Conservation (phyloP, 2,329 filamentous ascomycete genomes). For the Phoma sp. region DNA sequence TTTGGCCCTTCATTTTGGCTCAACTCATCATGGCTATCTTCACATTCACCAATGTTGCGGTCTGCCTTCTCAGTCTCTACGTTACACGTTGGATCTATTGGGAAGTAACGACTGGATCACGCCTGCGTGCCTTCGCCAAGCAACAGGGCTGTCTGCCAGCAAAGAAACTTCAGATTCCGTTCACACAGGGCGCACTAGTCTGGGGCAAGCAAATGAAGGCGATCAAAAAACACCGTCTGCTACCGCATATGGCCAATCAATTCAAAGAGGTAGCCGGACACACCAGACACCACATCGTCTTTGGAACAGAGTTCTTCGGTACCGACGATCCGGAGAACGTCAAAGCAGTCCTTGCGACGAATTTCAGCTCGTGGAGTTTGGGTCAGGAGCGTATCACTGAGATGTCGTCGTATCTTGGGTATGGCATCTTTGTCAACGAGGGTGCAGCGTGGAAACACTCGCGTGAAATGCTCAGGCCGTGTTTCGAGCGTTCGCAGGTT, state of each 20-base stretch:
- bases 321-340: constrained; percentile 38
- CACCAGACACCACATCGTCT: constrained; percentile 15
- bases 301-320: constrained; percentile 17
- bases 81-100: constrained; percentile 29
- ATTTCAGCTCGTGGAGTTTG: constrained; percentile 28
- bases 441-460: constrained; percentile 37
- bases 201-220: constrained; percentile 49
- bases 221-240: constrained; percentile 30
- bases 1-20: too few species aligned
- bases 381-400: constrained; percentile 22
- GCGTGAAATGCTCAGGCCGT: constrained; percentile 35
- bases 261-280: constrained; percentile 16
- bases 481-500: constrained; percentile 34
- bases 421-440: constrained; percentile 37
- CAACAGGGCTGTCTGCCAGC: constrained; percentile 55
- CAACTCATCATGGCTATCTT: constrained; percentile 24
- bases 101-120: constrained; percentile 35
- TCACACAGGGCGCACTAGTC: constrained; percentile 55
- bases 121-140: constrained; percentile 41
- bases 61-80: constrained; percentile 19
- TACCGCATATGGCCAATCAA: constrained; percentile 5
- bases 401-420: constrained; percentile 24
- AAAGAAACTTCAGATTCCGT: constrained; percentile 34
- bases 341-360: constrained; percentile 28
- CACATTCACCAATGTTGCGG: constrained; percentile 15